These are phyloP conservation scores for Hypomyces rosellus DNA, from an alignment of 2,329 filamentous ascomycete genomes.

Conservation along the genomic window DNA sequence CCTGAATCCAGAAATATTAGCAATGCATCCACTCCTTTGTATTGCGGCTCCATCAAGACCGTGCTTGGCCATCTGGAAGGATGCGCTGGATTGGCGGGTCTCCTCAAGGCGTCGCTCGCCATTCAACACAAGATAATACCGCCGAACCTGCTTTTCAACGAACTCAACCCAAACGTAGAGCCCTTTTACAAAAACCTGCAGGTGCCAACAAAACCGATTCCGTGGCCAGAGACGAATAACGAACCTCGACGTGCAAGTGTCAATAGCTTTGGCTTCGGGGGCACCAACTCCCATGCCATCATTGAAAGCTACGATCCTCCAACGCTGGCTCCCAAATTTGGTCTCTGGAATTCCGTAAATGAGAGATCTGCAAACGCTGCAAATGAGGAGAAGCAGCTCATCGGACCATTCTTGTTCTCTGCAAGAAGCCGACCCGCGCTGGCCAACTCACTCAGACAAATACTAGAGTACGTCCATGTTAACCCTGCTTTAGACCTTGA, in stretches of 20 bases:
- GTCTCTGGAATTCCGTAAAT: not conserved
- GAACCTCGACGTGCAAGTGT: slow-evolving; percentile 17
- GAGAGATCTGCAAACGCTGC: not conserved
- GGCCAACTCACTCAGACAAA: not conserved
- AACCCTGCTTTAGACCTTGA: too few relatives aligned
- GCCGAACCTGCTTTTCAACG: slow-evolving; percentile 25
- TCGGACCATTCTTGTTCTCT: not conserved
- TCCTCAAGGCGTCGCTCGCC: slow-evolving; percentile 1
- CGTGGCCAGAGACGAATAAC: slow-evolving; percentile 18
- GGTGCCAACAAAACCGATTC: slow-evolving; percentile 14
- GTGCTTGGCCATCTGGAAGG: slow-evolving; percentile 4
- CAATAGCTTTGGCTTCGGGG: slow-evolving; percentile 34
- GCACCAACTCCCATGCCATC: slow-evolving; percentile 39
- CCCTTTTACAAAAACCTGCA: slow-evolving; percentile 19
- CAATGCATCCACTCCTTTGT: not conserved
- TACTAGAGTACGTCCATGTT: not conserved
- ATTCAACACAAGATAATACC: slow-evolving; percentile 15
- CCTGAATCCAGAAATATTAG: not conserved
- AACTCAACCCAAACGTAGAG: slow-evolving; percentile 21
- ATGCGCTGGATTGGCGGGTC: slow-evolving; percentile 2
- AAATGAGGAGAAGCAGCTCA: not conserved
- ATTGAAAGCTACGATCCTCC: slow-evolving; percentile 19
- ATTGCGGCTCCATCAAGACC: slow-evolving; percentile 10
- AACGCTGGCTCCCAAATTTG: not conserved
- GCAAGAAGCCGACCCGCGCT: not conserved